These are phyloP conservation scores for Agastache rugosa DNA, from an alignment of 257 asterid species.

Conservation along the genomic window DNA sequence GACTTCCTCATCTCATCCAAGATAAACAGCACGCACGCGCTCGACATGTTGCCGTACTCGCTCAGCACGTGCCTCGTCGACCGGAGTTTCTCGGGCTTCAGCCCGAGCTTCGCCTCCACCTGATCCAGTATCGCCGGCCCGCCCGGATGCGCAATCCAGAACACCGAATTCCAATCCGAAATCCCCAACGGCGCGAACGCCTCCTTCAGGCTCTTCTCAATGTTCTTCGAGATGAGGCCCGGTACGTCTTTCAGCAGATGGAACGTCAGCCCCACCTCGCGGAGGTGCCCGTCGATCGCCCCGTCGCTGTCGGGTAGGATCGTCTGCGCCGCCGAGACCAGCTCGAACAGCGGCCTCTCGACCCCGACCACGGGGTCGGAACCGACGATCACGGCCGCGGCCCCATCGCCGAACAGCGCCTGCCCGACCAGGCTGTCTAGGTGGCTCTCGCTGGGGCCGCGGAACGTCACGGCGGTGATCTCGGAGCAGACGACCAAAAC, in stretches of 20 bases:
- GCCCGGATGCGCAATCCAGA: slow-evolving; percentile 12
- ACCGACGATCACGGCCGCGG: slow-evolving; percentile 60
- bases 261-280: background rate
- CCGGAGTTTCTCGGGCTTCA: background rate
- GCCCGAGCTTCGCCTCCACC: background rate
- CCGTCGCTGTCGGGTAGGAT: slow-evolving; percentile 7
- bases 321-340: slow-evolving; percentile 47
- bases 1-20: slow-evolving; percentile 11
- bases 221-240: background rate
- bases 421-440: slow-evolving; percentile 61
- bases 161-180: background rate
- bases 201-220: slow-evolving; percentile 15
- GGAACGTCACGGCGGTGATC: slow-evolving; percentile 61
- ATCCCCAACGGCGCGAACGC: background rate
- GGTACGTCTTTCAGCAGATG: slow-evolving; percentile 16
- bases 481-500: slow-evolving; percentile 76
- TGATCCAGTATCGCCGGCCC: slow-evolving; percentile 9
- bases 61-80: slow-evolving; percentile 9
- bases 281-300: background rate
- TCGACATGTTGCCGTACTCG: slow-evolving; percentile 17
- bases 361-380: slow-evolving; percentile 51
- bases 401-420: slow-evolving; percentile 70
- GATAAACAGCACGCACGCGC: slow-evolving; percentile 14
- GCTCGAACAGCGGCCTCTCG: slow-evolving; percentile 61
- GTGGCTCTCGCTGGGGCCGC: slow-evolving; percentile 63